These are phyloP conservation scores for Vairimorpha necatrix DNA, from an alignment of 371 early-diverging fungal genomes.

Conservation along the genomic window DNA sequence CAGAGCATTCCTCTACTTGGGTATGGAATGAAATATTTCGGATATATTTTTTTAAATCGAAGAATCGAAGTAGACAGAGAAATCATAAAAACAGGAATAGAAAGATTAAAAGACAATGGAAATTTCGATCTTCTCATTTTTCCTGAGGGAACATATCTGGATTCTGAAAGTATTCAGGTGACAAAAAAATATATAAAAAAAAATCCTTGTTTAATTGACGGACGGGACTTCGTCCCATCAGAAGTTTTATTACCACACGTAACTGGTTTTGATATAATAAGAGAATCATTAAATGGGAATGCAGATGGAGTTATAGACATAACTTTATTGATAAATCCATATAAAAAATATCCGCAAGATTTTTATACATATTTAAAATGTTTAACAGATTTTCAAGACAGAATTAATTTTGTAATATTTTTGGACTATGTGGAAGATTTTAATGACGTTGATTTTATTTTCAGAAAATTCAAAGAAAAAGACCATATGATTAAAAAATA, in stretches of 20 bases:
- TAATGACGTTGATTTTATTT: conserved; percentile 34
- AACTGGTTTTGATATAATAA: conserved; percentile 57
- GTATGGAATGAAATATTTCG: conserved; percentile 57
- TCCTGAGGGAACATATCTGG: conserved; percentile 65
- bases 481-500: conserved; percentile 32
- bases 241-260: conserved; percentile 57
- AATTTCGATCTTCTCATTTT: conserved; percentile 54
- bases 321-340: conserved; percentile 57
- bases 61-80: conserved; percentile 45
- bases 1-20: conserved; percentile 53
- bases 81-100: conserved; percentile 37
- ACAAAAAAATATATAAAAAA: conserved; percentile 40
- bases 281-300: conserved; percentile 25
- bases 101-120: conserved; percentile 22
- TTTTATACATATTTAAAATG: conserved; percentile 32
- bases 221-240: conserved; percentile 34
- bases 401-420: conserved; percentile 38
- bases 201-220: conserved; percentile 16
- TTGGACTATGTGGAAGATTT: conserved; percentile 38
- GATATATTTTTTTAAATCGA: conserved; percentile 59
- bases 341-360: conserved; percentile 46
- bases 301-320: conserved; percentile 57
- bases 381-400: conserved; percentile 28
- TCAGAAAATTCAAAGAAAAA: conserved; percentile 46
- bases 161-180: conserved; percentile 44